Evolutionary conservation across 2,329 filamentous ascomycete species (phyloP).

Genomic region (Aspergillus bombycis): DNA sequence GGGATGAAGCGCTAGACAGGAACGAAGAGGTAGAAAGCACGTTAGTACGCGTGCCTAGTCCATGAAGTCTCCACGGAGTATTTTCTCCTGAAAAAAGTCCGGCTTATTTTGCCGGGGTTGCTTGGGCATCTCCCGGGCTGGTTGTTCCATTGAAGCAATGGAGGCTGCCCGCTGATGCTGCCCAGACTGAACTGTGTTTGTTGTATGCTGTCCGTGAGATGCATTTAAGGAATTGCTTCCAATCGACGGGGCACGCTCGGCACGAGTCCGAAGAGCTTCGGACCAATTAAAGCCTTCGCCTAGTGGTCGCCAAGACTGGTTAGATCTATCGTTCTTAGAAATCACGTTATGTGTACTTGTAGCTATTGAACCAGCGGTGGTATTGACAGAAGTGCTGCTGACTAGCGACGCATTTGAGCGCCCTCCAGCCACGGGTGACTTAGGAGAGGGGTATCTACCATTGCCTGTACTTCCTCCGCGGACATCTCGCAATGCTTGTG

Average conservation of each 20-base stretch:
- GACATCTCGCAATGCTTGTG: slow-evolving; percentile 73
- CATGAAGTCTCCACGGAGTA: slow-evolving; percentile 98
- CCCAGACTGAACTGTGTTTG: slow-evolving; percentile 49
- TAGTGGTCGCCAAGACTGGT: slow-evolving; percentile 54
- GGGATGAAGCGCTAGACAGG: slow-evolving; percentile 4
- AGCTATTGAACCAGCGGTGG: slow-evolving; percentile 29
- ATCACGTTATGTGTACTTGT: slow-evolving; percentile 42
- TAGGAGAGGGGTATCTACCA: slow-evolving; percentile 60
- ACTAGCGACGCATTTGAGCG: slow-evolving; percentile 31
- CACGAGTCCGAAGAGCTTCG: slow-evolving; percentile 89
- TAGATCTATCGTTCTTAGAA: slow-evolving; percentile 45
- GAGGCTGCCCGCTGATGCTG: slow-evolving; percentile 46
- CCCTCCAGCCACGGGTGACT: slow-evolving; percentile 28
- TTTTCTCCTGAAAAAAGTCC: slow-evolving; percentile 94
- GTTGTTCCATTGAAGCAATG: slow-evolving; percentile 60
- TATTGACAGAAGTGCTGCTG: slow-evolving; percentile 25
- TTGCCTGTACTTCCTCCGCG: slow-evolving; percentile 65
- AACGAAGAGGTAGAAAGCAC: slow-evolving; percentile 2
- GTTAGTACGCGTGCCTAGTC: slow-evolving; percentile 58
- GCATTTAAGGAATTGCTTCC: slow-evolving; percentile 33
- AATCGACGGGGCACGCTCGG: slow-evolving; percentile 70
- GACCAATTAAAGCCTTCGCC: slow-evolving; percentile 97
- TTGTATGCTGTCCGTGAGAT: slow-evolving; percentile 43
- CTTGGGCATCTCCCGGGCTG: slow-evolving; percentile 48
- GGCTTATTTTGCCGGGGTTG: slow-evolving; percentile 68